Evolutionary conservation across 129 eudicot species (phyloP), one percentile per base, ranked within the genome.

Genomic region (Tagetes erecta): DNA sequence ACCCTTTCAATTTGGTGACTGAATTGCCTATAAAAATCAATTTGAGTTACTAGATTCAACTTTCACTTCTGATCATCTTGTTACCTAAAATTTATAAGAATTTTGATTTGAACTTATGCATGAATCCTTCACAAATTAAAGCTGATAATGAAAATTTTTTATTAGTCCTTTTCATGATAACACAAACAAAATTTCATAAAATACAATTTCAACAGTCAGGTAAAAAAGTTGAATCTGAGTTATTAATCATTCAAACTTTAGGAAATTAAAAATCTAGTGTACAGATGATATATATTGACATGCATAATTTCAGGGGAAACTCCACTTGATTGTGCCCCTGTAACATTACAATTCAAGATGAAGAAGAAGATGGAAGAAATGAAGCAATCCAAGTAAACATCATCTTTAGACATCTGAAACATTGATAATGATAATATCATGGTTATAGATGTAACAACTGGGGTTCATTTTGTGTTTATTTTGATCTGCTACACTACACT

Each of bases 261-360:
- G 35, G 36, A 65, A 67, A 8, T 20, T 27, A 14, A 44, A 14
- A 55, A 42, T 6, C 30, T 71, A 55, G 9, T 55, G 30, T 40
- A 71, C 76, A 45, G 31, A 40, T 40, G 5, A 3, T 40, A 40
- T 40, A 40, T 6, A 40, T 6, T 3, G 5, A 40, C 44, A 40
- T 2, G 5, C 41, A 40, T 2, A 52, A 71, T 69, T 77, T 72
- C 86, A 94, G 98, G 98, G 68, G 98, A 94, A 81, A 90, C 97
- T 49, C 93, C 98, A 30, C 81, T 90, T 58, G 98, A 94, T 80
- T 94, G 98, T 87, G 98, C 98, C 64, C 97, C 97, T 68, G 90
- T 83, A 31, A 94, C 92, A 46, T 80, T 94, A 84, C 98, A 94
- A 70, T 90, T 83, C 84, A 94, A 84, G 80, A 94, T 94, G 96